These are phyloP conservation scores for Wickerhamiella occidentalis DNA, from an alignment of 805 yeast genomes.

Conservation along the genomic window DNA sequence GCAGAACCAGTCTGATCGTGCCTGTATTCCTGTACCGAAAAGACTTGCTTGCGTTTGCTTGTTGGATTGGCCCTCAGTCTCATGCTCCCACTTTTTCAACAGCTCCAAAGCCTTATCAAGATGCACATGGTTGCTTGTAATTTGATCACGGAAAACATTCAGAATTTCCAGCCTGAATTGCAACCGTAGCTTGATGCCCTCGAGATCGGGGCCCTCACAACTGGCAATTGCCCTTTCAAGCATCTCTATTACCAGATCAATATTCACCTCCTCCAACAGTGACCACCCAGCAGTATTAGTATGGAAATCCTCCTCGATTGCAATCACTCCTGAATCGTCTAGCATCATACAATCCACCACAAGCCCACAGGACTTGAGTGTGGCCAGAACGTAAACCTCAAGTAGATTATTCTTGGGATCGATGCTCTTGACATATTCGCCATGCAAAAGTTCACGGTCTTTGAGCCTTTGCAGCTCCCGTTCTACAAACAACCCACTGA, in stretches of 20 bases:
- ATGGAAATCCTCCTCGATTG: slow-evolving; percentile 28
- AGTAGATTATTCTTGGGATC: background rate
- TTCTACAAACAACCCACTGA: slow-evolving; percentile 66
- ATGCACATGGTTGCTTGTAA: slow-evolving; percentile 15
- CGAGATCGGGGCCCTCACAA: slow-evolving; percentile 27
- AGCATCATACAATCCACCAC: slow-evolving; percentile 16
- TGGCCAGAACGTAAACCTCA: slow-evolving; percentile 21
- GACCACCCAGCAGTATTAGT: slow-evolving; percentile 44
- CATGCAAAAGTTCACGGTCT: background rate
- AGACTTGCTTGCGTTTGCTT: background rate
- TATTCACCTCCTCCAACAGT: slow-evolving; percentile 24
- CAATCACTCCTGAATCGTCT: slow-evolving; percentile 20
- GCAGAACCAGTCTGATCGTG: slow-evolving; percentile 21
- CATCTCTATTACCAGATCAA: slow-evolving; percentile 17
- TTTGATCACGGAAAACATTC: slow-evolving; percentile 17
- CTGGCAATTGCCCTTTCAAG: slow-evolving; percentile 33
- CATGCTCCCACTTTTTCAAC: background rate
- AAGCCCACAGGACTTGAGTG: slow-evolving; percentile 19
- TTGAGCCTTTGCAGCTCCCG: slow-evolving; percentile 30
- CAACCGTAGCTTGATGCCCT: slow-evolving; percentile 47
- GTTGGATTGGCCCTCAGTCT: background rate
- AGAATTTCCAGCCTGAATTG: slow-evolving; percentile 20
- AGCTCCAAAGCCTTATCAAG: slow-evolving; percentile 13
- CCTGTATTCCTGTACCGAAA: slow-evolving; percentile 21
- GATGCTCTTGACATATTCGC: background rate